phyloP scores from a whole-genome alignment of 2,329 filamentous ascomycete genomes.

The Neophaeococcomyces aloes region DNA sequence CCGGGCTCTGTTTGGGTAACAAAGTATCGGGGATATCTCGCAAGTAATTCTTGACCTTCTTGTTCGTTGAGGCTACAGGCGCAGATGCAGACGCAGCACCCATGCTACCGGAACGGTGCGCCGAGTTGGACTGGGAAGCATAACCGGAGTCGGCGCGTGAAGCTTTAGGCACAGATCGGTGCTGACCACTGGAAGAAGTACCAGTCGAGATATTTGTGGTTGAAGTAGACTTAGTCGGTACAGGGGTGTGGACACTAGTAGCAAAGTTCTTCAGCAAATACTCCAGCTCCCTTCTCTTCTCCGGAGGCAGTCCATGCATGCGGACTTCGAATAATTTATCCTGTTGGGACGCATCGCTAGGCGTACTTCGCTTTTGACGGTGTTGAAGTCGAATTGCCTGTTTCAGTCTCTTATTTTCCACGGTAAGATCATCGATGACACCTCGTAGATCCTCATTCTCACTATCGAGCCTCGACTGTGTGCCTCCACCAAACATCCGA shows the following conservation, averaged over 20 bases:
- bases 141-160: constrained; percentile 24
- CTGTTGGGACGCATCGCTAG: constrained; percentile 54
- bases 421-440: constrained; percentile 77
- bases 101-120: neutral
- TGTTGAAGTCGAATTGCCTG: constrained; percentile 60
- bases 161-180: neutral
- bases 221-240: constrained; percentile 11
- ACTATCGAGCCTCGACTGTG: constrained; percentile 34
- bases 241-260: constrained; percentile 23
- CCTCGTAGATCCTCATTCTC: constrained; percentile 66
- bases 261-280: constrained; percentile 56
- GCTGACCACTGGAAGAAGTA: neutral
- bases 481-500: constrained; percentile 21
- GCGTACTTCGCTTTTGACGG: constrained; percentile 14
- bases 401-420: constrained; percentile 71
- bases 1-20: constrained; percentile 46
- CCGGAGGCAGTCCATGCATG: constrained; percentile 59
- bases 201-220: constrained; percentile 1
- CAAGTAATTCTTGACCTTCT: constrained; percentile 59
- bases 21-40: constrained; percentile 62
- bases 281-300: constrained; percentile 68
- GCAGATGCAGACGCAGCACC: neutral
- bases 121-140: constrained; percentile 31
- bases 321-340: constrained; percentile 78
- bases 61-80: constrained; percentile 30